Conservation (phyloP, 2,329 filamentous ascomycete genomes). For the Acephala macrosclerotiorum region DNA sequence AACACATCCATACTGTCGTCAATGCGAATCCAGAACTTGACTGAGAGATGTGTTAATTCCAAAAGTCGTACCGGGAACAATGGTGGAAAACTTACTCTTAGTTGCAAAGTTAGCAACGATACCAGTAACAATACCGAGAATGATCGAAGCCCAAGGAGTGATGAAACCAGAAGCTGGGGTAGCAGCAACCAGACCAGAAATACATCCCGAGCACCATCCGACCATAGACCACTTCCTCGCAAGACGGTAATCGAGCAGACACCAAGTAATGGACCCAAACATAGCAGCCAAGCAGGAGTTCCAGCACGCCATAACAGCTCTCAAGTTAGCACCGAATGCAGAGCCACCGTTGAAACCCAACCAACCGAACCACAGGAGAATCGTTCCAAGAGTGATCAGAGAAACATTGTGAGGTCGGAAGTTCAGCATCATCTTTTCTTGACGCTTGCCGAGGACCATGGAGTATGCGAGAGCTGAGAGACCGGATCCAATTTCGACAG, state of each 20-base stretch:
- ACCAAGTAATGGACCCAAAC: constrained; percentile 93
- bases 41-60: constrained; percentile 31
- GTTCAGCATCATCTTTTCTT: constrained; percentile 99
- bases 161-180: constrained; percentile 75
- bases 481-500: constrained; percentile 96
- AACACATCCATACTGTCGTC: constrained; percentile 78
- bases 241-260: constrained; percentile 92
- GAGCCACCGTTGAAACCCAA: constrained; percentile 98
- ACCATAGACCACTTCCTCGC: constrained; percentile 59
- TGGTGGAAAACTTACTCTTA: constrained; percentile 52
- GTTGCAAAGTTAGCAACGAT: constrained; percentile 73
- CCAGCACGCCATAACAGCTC: constrained; percentile 97
- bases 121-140: constrained; percentile 72
- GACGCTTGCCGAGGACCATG: constrained; percentile 91
- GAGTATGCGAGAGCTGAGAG: constrained; percentile 94
- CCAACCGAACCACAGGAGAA: constrained; percentile 99
- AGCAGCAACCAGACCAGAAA: constrained; percentile 74
- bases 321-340: constrained; percentile 90
- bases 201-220: constrained; percentile 75
- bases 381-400: constrained; percentile 92
- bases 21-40: constrained; percentile 62
- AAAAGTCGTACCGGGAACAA: background rate
- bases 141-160: constrained; percentile 70
- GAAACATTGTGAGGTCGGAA: constrained; percentile 99
- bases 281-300: constrained; percentile 84